Conservation (phyloP, 768 basidiomycete genomes). For the Amanita brunnescens region DNA sequence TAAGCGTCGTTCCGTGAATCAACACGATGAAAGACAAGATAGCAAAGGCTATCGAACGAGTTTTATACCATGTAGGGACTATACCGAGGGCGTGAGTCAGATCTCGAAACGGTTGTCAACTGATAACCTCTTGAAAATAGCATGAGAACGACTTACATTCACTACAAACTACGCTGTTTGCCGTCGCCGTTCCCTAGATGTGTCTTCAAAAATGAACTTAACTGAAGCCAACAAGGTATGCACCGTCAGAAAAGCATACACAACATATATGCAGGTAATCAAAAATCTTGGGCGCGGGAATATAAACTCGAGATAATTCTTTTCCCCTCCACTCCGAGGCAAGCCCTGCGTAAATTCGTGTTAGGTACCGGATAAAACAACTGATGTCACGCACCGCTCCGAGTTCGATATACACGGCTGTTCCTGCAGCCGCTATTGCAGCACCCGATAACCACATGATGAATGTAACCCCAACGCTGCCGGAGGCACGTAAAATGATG, state of each 20-base stretch:
- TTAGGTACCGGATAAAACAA: not conserved
- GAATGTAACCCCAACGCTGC: conserved; percentile 62
- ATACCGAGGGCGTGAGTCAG: conserved; percentile 51
- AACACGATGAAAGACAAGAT: conserved; percentile 47
- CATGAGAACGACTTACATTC: conserved; percentile 43
- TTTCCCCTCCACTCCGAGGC: conserved; percentile 67
- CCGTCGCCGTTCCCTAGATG: conserved; percentile 46
- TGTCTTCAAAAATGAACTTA: not conserved
- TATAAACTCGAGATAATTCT: conserved; percentile 69
- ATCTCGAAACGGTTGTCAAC: not conserved
- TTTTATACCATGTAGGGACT: conserved; percentile 34
- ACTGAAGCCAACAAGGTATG: conserved; percentile 12
- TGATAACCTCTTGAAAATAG: no score
- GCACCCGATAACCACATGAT: conserved; percentile 68
- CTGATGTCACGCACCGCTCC: conserved; percentile 43
- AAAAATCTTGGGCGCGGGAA: conserved; percentile 55
- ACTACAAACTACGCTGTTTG: conserved; percentile 58
- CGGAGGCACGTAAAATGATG: conserved; percentile 55
- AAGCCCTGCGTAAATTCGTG: conserved; percentile 47
- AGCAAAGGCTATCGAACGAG: conserved; percentile 44
- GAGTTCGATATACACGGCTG: conserved; percentile 66
- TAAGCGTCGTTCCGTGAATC: conserved; percentile 45
- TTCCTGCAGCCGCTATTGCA: conserved; percentile 54
- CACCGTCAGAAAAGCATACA: conserved; percentile 51
- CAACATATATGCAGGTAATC: conserved; percentile 47